A percentile compares a stretch with the other conserved stretches of the same genome.
Conservation (phyloP, 2,329 filamentous ascomycete species). For the Botrytis medusae region DNA sequence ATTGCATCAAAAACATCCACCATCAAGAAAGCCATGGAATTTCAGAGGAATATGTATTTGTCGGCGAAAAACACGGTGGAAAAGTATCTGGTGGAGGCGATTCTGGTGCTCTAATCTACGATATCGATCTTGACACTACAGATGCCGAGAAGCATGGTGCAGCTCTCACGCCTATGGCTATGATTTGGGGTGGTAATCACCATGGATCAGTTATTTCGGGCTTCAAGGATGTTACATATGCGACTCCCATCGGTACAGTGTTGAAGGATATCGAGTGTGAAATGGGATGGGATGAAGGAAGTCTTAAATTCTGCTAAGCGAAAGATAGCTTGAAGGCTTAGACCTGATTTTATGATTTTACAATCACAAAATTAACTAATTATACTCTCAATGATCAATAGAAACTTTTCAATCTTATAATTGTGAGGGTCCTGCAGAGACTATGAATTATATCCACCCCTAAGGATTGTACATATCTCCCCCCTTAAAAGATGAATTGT, state of each 20-base stretch:
- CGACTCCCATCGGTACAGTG: not conserved
- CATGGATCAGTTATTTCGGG: not conserved
- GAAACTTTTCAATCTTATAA: too few relatives aligned
- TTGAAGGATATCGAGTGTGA: not conserved
- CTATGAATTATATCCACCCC: too few relatives aligned
- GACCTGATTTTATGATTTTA: too few relatives aligned
- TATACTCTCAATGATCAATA: too few relatives aligned
- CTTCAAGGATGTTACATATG: not conserved
- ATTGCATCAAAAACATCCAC: not conserved
- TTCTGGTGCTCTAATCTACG: not conserved
- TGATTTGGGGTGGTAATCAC: not conserved
- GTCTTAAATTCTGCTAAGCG: not conserved
- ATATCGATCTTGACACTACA: not conserved
- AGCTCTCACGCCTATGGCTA: not conserved
- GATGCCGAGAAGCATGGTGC: not conserved
- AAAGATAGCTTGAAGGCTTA: not conserved
- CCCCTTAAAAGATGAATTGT: too few relatives aligned
- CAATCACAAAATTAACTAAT: too few relatives aligned
- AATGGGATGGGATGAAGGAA: not conserved
- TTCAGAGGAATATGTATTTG: not conserved
- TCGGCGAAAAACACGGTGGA: accelerated
- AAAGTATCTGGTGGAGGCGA: not conserved
- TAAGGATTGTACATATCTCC: too few relatives aligned
- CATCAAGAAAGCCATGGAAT: not conserved
- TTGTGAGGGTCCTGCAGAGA: too few relatives aligned